Conservation (phyloP, 805 yeast genomes). For the Yamadazyma kitorensis region DNA sequence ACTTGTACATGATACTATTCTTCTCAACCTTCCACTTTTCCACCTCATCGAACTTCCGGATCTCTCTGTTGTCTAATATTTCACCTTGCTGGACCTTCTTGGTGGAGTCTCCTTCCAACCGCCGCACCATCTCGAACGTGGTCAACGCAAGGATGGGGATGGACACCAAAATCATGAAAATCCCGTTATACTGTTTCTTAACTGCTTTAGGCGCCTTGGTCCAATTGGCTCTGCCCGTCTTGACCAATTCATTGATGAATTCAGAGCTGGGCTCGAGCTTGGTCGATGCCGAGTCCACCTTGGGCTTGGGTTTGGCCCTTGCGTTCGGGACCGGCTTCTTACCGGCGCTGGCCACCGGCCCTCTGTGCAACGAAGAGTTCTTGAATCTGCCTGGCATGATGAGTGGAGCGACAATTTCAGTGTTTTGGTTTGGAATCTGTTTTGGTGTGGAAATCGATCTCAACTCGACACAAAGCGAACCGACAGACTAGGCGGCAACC, state of each 20-base stretch:
- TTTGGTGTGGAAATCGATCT: no score
- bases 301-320: constrained; percentile 3
- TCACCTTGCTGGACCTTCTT: constrained; percentile 42
- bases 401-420: no score
- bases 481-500: no score
- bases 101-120: constrained; percentile 40
- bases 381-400: constrained; percentile 18
- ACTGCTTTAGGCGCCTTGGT: constrained; percentile 40
- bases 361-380: constrained; percentile 31
- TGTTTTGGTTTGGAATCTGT: no score
- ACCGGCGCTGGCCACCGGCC: constrained; percentile 16
- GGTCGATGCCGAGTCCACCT: constrained; percentile 3
- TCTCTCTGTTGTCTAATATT: constrained; percentile 27
- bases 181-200: constrained; percentile 34
- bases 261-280: constrained; percentile 18
- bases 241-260: constrained; percentile 33
- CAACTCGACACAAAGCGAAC: no score
- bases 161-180: constrained; percentile 35
- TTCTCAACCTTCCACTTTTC: constrained; percentile 41
- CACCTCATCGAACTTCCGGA: constrained; percentile 34
- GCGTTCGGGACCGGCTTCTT: background rate
- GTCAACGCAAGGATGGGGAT: constrained; percentile 36
- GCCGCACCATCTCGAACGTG: constrained; percentile 30
- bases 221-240: constrained; percentile 43
- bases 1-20: constrained; percentile 32